These are phyloP conservation scores for Achaetomiella virescens DNA, from an alignment of 495 filamentous ascomycete genomes.

Conservation along the genomic window DNA sequence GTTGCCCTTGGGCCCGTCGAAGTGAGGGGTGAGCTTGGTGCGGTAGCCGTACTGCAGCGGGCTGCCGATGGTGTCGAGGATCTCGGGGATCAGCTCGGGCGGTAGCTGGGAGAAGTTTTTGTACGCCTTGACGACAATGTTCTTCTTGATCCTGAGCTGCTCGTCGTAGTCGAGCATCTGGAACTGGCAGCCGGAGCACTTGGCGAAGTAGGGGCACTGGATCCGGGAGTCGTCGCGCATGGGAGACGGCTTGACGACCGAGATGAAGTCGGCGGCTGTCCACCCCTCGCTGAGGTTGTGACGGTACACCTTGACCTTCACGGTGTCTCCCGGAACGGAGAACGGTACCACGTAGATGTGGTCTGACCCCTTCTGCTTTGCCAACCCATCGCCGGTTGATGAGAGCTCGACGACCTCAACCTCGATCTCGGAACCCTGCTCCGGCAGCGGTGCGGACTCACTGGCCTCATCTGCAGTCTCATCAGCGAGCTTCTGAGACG, in stretches of 20 bases:
- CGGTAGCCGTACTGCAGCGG: conserved; percentile 89
- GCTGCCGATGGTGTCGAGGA: conserved; percentile 80
- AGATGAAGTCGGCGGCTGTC: conserved; percentile 72
- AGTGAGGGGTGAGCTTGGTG: conserved; percentile 95
- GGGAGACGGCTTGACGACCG: conserved; percentile 64
- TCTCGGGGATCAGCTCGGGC: conserved; percentile 64
- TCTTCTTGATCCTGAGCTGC: conserved; percentile 77
- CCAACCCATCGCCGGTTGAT: conserved; percentile 87
- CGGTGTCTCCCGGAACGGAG: conserved; percentile 70
- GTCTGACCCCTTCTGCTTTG: conserved; percentile 53
- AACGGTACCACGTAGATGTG: conserved; percentile 90
- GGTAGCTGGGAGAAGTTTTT: conserved; percentile 78
- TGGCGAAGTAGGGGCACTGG: conserved; percentile 76
- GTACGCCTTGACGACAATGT: conserved; percentile 87
- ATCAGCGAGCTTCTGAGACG: conserved; percentile 41
- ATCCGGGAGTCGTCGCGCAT: conserved; percentile 71
- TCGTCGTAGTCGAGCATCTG: conserved; percentile 90
- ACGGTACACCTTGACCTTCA: conserved; percentile 69
- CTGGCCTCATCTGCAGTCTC: conserved; percentile 22
- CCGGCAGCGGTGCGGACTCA: conserved; percentile 46
- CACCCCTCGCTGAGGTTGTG: conserved; percentile 57
- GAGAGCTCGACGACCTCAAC: conserved; percentile 69
- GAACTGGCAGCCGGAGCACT: conserved; percentile 90
- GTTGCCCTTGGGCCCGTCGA: conserved; percentile 59
- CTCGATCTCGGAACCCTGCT: conserved; percentile 68